Evolutionary conservation across 2,329 filamentous ascomycete genomes (phyloP).

Genomic region (Pseudopithomyces chartarum): DNA sequence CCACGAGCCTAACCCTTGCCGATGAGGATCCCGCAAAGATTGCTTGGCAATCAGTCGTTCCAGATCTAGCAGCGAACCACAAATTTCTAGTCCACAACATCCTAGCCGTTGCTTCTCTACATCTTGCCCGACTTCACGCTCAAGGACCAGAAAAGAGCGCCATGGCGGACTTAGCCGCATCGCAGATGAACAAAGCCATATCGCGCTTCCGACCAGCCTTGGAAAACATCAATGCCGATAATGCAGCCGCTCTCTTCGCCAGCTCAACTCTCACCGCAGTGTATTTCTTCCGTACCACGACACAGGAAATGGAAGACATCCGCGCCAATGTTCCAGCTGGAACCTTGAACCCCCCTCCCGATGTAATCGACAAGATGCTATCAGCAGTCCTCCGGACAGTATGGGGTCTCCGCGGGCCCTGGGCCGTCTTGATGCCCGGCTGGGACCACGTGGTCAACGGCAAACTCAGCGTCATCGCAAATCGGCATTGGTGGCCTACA

Average conservation of each 20-base stretch:
- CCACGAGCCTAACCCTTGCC: slow-evolving; percentile 36
- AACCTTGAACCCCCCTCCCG: slow-evolving; percentile 21
- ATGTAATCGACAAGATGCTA: slow-evolving; percentile 35
- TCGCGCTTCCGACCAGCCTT: slow-evolving; percentile 32
- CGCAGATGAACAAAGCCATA: slow-evolving; percentile 41
- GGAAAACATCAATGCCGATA: slow-evolving; percentile 45
- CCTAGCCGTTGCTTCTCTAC: slow-evolving; percentile 52
- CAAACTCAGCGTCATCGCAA: slow-evolving; percentile 30
- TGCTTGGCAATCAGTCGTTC: slow-evolving; percentile 39
- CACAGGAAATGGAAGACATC: slow-evolving; percentile 36
- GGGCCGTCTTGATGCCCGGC: slow-evolving; percentile 36
- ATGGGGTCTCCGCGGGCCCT: slow-evolving; percentile 37
- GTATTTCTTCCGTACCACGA: slow-evolving; percentile 40
- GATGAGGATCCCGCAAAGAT: slow-evolving; percentile 36
- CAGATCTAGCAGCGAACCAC: slow-evolving; percentile 48
- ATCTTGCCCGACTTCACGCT: slow-evolving; percentile 48
- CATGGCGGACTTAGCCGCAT: slow-evolving; percentile 36
- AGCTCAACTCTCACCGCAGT: slow-evolving; percentile 39
- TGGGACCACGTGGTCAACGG: slow-evolving; percentile 38
- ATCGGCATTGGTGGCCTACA: slow-evolving; percentile 41
- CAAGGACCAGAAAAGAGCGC: slow-evolving; percentile 14
- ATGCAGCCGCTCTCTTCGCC: slow-evolving; percentile 50
- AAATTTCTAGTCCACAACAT: slow-evolving; percentile 53
- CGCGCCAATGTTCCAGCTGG: slow-evolving; percentile 27
- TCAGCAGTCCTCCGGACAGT: slow-evolving; percentile 26